Percentiles rank a stretch among this genome's conserved stretches.
These are phyloP conservation scores for Claviceps monticola DNA, from an alignment of 2,329 filamentous ascomycete species.

Conservation along the genomic window DNA sequence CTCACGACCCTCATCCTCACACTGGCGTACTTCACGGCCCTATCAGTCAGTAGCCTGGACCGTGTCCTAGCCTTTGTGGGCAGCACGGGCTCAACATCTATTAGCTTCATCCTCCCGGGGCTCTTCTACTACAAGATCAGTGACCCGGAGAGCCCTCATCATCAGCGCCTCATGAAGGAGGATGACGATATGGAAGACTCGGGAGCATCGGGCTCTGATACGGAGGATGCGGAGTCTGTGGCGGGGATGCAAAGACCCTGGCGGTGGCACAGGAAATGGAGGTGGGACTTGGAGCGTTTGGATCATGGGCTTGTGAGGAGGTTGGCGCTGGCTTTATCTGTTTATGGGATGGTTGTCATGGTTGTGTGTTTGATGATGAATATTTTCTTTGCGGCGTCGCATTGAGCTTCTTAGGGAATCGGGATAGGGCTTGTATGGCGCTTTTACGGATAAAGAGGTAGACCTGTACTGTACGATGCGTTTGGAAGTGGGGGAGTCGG, in stretches of 20 bases:
- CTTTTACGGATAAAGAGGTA: no score
- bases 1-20: constrained; percentile 80
- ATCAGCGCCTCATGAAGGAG: constrained; percentile 78
- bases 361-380: constrained; percentile 75
- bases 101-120: constrained; percentile 91
- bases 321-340: constrained; percentile 58
- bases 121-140: constrained; percentile 99
- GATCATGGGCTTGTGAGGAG: constrained; percentile 54
- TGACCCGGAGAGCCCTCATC: constrained; percentile 70
- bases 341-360: constrained; percentile 86
- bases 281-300: constrained; percentile 49
- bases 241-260: constrained; percentile 28
- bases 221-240: constrained; percentile 31
- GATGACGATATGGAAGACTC: constrained; percentile 68
- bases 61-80: constrained; percentile 91
- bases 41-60: constrained; percentile 82
- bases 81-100: constrained; percentile 84
- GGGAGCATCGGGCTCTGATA: constrained; percentile 28
- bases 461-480: no score
- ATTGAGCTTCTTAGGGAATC: constrained; percentile 25
- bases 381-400: constrained; percentile 57
- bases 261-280: constrained; percentile 42
- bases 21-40: constrained; percentile 71
- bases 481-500: no score
- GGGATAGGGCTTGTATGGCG: no score